These are phyloP conservation scores for Puccinellia tenuiflora DNA, from an alignment of 176 grass and related monocot genomes.

Conservation along the genomic window DNA sequence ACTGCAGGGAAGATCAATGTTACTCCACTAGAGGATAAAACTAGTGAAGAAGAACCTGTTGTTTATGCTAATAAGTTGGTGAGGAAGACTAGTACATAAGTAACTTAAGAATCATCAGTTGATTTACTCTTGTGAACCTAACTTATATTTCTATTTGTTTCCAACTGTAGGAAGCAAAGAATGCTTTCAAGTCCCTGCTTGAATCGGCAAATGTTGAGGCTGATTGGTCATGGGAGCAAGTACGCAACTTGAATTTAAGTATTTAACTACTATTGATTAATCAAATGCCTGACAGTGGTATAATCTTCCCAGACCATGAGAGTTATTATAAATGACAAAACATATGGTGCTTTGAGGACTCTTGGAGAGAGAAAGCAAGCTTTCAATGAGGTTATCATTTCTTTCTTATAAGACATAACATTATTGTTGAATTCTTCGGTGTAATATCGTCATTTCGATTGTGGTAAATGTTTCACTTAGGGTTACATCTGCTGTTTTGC, in stretches of 20 bases:
- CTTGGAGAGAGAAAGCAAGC: slow-evolving; percentile 99
- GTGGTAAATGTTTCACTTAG: slow-evolving; percentile 4
- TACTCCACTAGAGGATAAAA: slow-evolving; percentile 70
- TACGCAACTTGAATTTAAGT: slow-evolving; percentile 23
- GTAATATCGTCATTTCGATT: neutral
- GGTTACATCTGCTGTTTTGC: slow-evolving; percentile 19
- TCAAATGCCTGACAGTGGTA: slow-evolving; percentile 26
- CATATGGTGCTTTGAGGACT: slow-evolving; percentile 24
- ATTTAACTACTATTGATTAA: neutral
- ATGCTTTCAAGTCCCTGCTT: slow-evolving; percentile 79
- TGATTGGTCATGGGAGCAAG: slow-evolving; percentile 98
- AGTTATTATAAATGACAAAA: slow-evolving; percentile 50
- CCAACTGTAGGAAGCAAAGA: slow-evolving; percentile 71
- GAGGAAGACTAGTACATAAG: slow-evolving; percentile 17
- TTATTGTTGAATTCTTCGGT: neutral
- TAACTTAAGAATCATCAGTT: slow-evolving; percentile 5
- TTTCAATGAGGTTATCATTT: slow-evolving; percentile 81
- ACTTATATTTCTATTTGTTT: neutral
- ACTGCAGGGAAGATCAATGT: slow-evolving; percentile 58
- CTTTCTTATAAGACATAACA: slow-evolving; percentile 16
- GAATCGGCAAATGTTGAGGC: slow-evolving; percentile 75
- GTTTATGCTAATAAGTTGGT: slow-evolving; percentile 89
- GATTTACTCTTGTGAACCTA: neutral
- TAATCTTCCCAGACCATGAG: slow-evolving; percentile 76
- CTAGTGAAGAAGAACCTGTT: slow-evolving; percentile 56